A percentile compares a stretch with the other conserved stretches of the same genome.
Conservation (phyloP, 1,139 yeast species). For the Candida sp. region DNA sequence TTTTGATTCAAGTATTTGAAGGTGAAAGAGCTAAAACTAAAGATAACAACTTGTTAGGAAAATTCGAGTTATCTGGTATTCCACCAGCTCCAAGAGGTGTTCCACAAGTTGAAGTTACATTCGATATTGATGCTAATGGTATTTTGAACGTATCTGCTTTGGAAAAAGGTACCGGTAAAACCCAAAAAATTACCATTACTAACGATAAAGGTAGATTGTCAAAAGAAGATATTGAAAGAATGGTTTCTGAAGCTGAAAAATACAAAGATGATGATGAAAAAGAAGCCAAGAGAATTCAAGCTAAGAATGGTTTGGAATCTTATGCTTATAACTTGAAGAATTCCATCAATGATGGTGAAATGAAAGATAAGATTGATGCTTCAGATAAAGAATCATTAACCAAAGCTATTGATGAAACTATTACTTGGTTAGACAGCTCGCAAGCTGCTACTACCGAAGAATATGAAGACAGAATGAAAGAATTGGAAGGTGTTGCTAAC, state of each 20-base stretch:
- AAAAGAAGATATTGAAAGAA: slow-evolving; percentile 47
- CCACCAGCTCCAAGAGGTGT: slow-evolving; percentile 99
- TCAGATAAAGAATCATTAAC: slow-evolving; percentile 43
- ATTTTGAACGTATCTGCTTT: slow-evolving; percentile 89
- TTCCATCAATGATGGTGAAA: slow-evolving; percentile 42
- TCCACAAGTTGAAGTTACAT: slow-evolving; percentile 94
- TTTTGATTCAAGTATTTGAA: slow-evolving; percentile 89
- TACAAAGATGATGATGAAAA: slow-evolving; percentile 36
- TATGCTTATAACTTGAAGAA: slow-evolving; percentile 84
- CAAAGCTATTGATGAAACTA: slow-evolving; percentile 42
- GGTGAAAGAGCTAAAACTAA: slow-evolving; percentile 96
- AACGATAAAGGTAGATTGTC: slow-evolving; percentile 50
- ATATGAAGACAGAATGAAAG: slow-evolving; percentile 61
- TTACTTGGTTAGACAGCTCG: slow-evolving; percentile 47
- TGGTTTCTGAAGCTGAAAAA: slow-evolving; percentile 45
- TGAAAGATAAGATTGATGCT: slow-evolving; percentile 49
- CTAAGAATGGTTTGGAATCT: slow-evolving; percentile 86
- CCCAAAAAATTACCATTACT: slow-evolving; percentile 37
- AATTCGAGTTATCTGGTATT: slow-evolving; percentile 89
- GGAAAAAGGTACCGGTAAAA: slow-evolving; percentile 88
- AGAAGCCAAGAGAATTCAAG: slow-evolving; percentile 37
- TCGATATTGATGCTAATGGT: slow-evolving; percentile 92
- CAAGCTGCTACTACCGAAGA: slow-evolving; percentile 53
- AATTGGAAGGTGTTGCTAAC: slow-evolving; percentile 60
- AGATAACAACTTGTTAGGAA: slow-evolving; percentile 93